Conservation (phyloP, 1,139 yeast genomes). For the Insectozyma bohioensis region DNA sequence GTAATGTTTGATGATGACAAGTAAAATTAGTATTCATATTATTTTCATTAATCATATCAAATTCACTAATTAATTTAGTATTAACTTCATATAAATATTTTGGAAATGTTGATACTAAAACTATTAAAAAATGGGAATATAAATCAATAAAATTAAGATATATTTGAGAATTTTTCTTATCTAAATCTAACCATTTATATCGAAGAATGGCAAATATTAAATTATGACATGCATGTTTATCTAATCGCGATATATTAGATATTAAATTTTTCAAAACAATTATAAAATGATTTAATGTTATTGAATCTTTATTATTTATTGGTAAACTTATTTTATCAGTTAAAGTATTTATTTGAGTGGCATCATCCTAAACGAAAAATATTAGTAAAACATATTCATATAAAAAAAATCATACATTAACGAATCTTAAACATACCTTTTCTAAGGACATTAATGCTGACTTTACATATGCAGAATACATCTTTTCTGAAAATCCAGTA, state of each 20-base stretch:
- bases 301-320: constrained; percentile 31
- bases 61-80: constrained; percentile 60
- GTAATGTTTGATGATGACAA: constrained; percentile 67
- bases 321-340: constrained; percentile 40
- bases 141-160: constrained; percentile 43
- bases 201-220: constrained; percentile 37
- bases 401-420: constrained; percentile 3
- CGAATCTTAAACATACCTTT: constrained; percentile 45
- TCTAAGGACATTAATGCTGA: constrained; percentile 73
- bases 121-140: constrained; percentile 67
- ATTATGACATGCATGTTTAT: constrained; percentile 33
- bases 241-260: constrained; percentile 39
- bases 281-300: constrained; percentile 33
- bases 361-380: constrained; percentile 29
- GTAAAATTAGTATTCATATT: constrained; percentile 4
- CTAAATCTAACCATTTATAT: constrained; percentile 55
- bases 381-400: constrained; percentile 20
- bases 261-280: constrained; percentile 36
- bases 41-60: constrained; percentile 27
- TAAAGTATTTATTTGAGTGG: constrained; percentile 35
- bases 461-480: constrained; percentile 63
- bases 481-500: constrained; percentile 45
- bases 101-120: constrained; percentile 82
- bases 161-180: constrained; percentile 21
- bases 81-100: constrained; percentile 88